These are phyloP conservation scores for Sporisorium exsertum DNA, from an alignment of 1,284 basidiomycete species.

Conservation along the genomic window DNA sequence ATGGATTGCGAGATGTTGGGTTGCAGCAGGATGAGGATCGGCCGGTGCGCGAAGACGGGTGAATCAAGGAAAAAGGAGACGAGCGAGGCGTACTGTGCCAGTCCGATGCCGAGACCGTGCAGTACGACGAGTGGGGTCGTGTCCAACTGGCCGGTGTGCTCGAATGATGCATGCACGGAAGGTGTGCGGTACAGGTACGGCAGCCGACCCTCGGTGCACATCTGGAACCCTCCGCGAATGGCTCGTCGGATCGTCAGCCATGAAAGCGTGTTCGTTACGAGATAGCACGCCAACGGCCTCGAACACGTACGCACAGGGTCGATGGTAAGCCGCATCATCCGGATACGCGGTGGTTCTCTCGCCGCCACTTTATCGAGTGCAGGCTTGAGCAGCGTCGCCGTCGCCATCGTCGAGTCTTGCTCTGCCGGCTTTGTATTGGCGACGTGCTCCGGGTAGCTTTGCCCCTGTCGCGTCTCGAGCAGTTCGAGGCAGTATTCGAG, in stretches of 20 bases:
- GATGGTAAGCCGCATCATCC: slow-evolving; percentile 66
- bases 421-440: not conserved
- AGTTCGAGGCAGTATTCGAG: slow-evolving; percentile 58
- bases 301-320: slow-evolving; percentile 59
- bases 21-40: slow-evolving; percentile 62
- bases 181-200: slow-evolving; percentile 61
- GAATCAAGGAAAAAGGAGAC: slow-evolving; percentile 45
- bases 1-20: slow-evolving; percentile 63
- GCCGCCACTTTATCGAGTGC: slow-evolving; percentile 1
- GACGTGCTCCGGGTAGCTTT: slow-evolving; percentile 42
- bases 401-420: slow-evolving; percentile 3
- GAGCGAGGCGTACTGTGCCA: slow-evolving; percentile 51
- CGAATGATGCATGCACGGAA: slow-evolving; percentile 1
- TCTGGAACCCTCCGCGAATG: slow-evolving; percentile 43
- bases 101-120: slow-evolving; percentile 63
- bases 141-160: slow-evolving; percentile 3
- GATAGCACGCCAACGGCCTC: slow-evolving; percentile 51
- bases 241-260: slow-evolving; percentile 30
- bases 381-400: slow-evolving; percentile 13
- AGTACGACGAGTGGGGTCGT: slow-evolving; percentile 56
- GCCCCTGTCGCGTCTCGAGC: slow-evolving; percentile 63
- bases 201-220: slow-evolving; percentile 39
- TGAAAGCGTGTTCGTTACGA: slow-evolving; percentile 39
- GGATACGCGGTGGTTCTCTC: slow-evolving; percentile 20
- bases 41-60: slow-evolving; percentile 34